Evolutionary conservation across 441 rosid genomes (phyloP).

Genomic region (Arabidopsis hybrid): DNA sequence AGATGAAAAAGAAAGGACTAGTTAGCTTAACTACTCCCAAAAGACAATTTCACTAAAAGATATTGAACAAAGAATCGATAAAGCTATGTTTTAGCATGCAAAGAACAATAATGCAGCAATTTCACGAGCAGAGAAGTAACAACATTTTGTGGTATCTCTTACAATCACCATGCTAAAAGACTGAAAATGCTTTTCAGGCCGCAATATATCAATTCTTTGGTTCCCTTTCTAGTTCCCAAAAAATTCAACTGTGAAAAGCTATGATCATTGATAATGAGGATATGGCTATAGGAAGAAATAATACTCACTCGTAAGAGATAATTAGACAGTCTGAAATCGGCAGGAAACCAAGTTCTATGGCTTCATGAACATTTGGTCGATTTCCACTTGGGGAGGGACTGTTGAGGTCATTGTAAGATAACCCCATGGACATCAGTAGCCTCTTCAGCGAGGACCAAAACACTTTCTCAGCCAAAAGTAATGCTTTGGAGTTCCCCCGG

Average conservation of each 20-base stretch:
- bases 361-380: constrained; percentile 40
- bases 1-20: constrained; percentile 39
- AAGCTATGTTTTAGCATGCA: constrained; percentile 31
- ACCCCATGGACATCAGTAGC: constrained; percentile 55
- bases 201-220: constrained; percentile 8
- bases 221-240: constrained; percentile 17
- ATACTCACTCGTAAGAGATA: constrained; percentile 61
- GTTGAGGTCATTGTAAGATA: constrained; percentile 52
- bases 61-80: constrained; percentile 13
- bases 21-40: constrained; percentile 33
- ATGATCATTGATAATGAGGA: constrained; percentile 10
- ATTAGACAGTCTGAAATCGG: constrained; percentile 57
- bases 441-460: constrained; percentile 63
- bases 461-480: constrained; percentile 57
- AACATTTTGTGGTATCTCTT: constrained; percentile 11
- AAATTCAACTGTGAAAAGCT: constrained; percentile 15
- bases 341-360: constrained; percentile 41
- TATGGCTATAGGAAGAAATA: constrained; percentile 20
- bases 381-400: constrained; percentile 41
- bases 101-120: constrained; percentile 12
- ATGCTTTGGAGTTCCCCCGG: constrained; percentile 47
- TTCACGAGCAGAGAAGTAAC: constrained; percentile 17
- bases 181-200: constrained; percentile 2
- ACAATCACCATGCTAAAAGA: constrained; percentile 19
- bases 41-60: not conserved